Conservation (phyloP, 345 rosid genomes). For the Turnera subulata region DNA sequence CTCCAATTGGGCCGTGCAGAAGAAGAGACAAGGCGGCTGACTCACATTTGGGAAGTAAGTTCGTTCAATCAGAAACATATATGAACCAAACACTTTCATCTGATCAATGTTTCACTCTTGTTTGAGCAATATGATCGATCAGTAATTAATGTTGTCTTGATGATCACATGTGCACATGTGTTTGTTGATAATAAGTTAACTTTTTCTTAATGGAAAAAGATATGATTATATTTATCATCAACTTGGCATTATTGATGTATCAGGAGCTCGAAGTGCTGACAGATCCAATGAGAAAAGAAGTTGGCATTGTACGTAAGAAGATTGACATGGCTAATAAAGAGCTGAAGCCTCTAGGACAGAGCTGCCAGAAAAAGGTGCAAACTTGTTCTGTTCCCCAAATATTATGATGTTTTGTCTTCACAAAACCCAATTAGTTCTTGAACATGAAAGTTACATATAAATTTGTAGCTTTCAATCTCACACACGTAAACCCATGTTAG, state of each 20-base stretch:
- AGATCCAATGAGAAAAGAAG: conserved; percentile 80
- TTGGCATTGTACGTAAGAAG: conserved; percentile 56
- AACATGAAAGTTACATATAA: too few species aligned
- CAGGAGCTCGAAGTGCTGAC: conserved; percentile 71
- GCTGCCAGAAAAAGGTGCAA: conserved; percentile 73
- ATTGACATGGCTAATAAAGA: conserved; percentile 62
- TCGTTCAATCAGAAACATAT: background rate
- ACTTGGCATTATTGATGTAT: background rate
- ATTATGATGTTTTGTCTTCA: background rate
- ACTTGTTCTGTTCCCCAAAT: background rate
- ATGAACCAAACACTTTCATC: background rate
- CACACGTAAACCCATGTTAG: too few species aligned
- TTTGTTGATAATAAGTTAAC: too few species aligned
- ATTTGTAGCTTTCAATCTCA: too few species aligned
- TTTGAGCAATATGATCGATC: too few species aligned
- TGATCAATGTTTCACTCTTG: background rate
- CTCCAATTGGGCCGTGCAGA: conserved; percentile 64
- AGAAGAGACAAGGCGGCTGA: conserved; percentile 65
- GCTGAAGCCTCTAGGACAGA: conserved; percentile 64
- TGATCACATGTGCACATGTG: too few species aligned
- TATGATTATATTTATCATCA: too few species aligned
- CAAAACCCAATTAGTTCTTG: too few species aligned
- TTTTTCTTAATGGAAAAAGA: too few species aligned
- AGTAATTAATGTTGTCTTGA: too few species aligned
- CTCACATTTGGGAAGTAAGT: conserved; percentile 71